Conservation (phyloP, 1,284 basidiomycete genomes). For the Kalmanozyma brasiliensis region DNA sequence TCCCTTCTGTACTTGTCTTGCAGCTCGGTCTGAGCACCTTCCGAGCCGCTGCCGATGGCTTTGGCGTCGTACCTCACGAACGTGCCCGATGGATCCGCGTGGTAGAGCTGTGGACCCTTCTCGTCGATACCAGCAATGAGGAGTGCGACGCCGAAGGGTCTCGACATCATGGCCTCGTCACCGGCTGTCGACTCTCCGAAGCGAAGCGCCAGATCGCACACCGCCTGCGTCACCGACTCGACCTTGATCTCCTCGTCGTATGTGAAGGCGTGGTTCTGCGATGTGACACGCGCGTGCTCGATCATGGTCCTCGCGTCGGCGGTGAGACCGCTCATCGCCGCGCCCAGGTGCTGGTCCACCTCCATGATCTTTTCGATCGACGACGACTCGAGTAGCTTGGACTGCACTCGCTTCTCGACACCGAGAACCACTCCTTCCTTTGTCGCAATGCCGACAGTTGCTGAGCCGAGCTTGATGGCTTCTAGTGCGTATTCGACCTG, state of each 20-base stretch:
- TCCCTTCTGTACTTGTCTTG: constrained; percentile 99
- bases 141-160: constrained; percentile 96
- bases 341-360: constrained; percentile 94
- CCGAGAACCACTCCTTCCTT: constrained; percentile 89
- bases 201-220: constrained; percentile 94
- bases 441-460: constrained; percentile 82
- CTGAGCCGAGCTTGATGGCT: constrained; percentile 78
- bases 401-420: constrained; percentile 98
- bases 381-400: constrained; percentile 90
- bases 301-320: constrained; percentile 99
- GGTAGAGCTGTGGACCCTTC: constrained; percentile 87
- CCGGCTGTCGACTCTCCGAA: constrained; percentile 97
- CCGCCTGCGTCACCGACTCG: constrained; percentile 84
- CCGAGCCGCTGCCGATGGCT: constrained; percentile 96
- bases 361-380: constrained; percentile 99
- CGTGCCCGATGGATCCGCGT: constrained; percentile 99
- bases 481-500: constrained; percentile 97
- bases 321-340: constrained; percentile 97
- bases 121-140: constrained; percentile 97
- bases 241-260: constrained; percentile 98
- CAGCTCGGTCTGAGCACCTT: constrained; percentile 94
- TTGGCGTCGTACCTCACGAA: constrained; percentile 97
- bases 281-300: constrained; percentile 96
- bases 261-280: constrained; percentile 91
- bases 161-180: constrained; percentile 93